Base-by-base conservation (phyloP, 345 rosid species). In the Gossypium ekmanianum region DNA sequence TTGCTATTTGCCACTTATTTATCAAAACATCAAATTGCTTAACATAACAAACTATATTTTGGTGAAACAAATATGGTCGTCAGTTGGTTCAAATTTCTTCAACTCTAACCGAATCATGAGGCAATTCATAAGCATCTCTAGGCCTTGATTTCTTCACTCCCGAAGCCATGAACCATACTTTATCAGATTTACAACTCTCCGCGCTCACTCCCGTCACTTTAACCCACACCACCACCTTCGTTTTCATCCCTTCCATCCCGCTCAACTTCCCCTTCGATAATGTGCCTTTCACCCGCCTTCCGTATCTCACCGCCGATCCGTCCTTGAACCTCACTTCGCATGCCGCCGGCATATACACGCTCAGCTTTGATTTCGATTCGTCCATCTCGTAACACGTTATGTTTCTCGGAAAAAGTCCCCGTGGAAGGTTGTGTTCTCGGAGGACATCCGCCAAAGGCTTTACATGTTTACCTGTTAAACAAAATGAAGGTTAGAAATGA, bases 181-280 rank as follows among this genome's bases (percentile, higher is more conserved):
- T 78, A 47, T 80, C 80, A n/a, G 84, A 80, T 68, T 74, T 80
- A 82, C 74, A 73, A 71, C 84, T 72, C 77, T 84, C 84, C 7
- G 81, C 79, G 13, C 66, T 71, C n/a, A 81, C 75, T 41, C 56
- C 43, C 2, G 80, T 78, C 52, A 84, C 82, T 58, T 80, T 80
- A 50, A 84, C 85, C 85, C 87, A 84, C 11, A 84, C 80, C 4
- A 84, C 27, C 2, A 78, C 85, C 79, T 84, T 84, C 6, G 83
- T 84, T 76, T 84, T 82, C 83, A 84, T 82, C 52, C 85, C 87
- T 45, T 78, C 83, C 2, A 82, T 73, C 20, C 77, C 79, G 0
- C 39, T 73, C 0, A 84, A 82, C 78, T 84, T 84, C 47, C 85
- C 87, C 47, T 73, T 82, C 7, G 80, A 73, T 74, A 82, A 26